Conservation (phyloP, 2,329 filamentous ascomycete genomes). For the Fusarium austroafricanum region DNA sequence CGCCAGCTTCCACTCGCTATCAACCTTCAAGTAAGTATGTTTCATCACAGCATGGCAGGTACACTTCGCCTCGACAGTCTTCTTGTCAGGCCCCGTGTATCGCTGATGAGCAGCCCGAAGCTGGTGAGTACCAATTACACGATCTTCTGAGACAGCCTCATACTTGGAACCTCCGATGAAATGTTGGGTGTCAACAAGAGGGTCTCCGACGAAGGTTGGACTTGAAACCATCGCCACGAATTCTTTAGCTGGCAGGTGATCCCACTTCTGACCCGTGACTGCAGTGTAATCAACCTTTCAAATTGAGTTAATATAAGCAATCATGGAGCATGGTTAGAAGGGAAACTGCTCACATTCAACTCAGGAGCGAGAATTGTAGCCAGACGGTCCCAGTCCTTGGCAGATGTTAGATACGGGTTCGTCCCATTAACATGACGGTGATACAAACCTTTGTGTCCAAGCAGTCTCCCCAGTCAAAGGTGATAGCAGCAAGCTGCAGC, state of each 20-base stretch:
- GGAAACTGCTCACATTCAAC: not conserved
- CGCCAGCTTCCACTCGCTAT: slow-evolving; percentile 11
- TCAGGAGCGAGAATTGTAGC: not conserved
- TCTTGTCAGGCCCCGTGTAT: slow-evolving; percentile 1
- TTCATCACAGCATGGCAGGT: slow-evolving; percentile 5
- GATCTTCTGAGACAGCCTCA: rapidly evolving
- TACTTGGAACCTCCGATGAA: slow-evolving; percentile 16
- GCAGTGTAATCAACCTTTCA: slow-evolving; percentile 3
- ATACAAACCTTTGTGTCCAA: not conserved
- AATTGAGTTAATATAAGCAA: not conserved
- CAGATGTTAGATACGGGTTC: not conserved
- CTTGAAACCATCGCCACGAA: slow-evolving; percentile 12
- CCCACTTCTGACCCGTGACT: not conserved
- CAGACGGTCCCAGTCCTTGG: slow-evolving; percentile 2
- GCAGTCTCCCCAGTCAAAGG: slow-evolving; percentile 9
- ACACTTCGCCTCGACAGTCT: not conserved
- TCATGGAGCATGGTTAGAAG: rapidly evolving
- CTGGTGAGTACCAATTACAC: not conserved
- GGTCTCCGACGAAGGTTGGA: not conserved
- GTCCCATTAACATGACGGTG: rapidly evolving
- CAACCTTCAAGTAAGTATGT: slow-evolving; percentile 1
- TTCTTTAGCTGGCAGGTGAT: slow-evolving; percentile 1
- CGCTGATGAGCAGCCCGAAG: slow-evolving; percentile 13
- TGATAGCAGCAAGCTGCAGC: not conserved
- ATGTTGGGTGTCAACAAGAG: slow-evolving; percentile 6